Percentiles rank a stretch among this genome's conserved stretches.
Conservation (phyloP, 352 stramenopile genomes). For the Phytophthora fragariae region DNA sequence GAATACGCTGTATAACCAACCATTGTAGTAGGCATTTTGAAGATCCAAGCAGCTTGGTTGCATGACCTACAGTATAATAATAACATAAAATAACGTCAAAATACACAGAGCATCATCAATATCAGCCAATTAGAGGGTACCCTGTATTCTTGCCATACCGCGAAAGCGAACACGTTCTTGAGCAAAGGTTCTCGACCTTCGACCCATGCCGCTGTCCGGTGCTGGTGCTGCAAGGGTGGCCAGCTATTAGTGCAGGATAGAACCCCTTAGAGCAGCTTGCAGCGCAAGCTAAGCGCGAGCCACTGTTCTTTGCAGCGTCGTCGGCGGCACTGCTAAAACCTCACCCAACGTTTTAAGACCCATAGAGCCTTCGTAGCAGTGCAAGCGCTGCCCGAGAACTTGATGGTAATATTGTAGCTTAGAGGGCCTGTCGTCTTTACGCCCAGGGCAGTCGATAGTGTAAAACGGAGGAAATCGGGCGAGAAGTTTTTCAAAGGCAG, state of each 20-base stretch:
- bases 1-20: too few relatives aligned
- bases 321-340: neutral
- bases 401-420: neutral
- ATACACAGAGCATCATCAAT: too few relatives aligned
- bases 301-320: neutral
- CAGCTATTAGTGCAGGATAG: neutral
- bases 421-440: neutral
- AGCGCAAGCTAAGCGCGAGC: neutral
- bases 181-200: neutral
- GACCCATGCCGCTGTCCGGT: neutral
- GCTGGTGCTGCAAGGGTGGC: conserved; percentile 1
- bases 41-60: conserved; percentile 3
- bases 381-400: neutral
- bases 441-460: neutral
- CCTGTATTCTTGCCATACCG: conserved; percentile 4
- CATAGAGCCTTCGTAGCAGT: conserved; percentile 4
- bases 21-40: neutral
- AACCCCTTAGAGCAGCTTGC: neutral
- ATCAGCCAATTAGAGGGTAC: neutral
- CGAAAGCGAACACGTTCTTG: conserved; percentile 4
- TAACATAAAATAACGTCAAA: too few relatives aligned
- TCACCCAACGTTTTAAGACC: conserved; percentile 1
- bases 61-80: neutral
- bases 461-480: neutral
- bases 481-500: neutral